phyloP scores from a whole-genome alignment of 1,284 basidiomycete genomes.

The Exobasidium cylindrosporum region DNA sequence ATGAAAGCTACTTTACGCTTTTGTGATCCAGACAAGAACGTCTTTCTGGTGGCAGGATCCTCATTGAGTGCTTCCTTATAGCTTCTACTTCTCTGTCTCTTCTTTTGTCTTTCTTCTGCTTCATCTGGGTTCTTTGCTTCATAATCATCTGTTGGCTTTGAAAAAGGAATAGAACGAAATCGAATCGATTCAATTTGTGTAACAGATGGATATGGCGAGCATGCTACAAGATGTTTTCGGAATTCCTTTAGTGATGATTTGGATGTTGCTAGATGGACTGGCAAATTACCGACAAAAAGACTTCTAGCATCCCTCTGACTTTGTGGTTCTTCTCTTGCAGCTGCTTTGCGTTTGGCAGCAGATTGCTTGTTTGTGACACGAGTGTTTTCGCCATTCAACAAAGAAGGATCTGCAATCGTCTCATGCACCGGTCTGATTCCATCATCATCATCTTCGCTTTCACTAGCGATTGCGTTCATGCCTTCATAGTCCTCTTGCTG shows the following conservation, averaged over 20 bases:
- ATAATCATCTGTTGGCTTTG: slow-evolving; percentile 48
- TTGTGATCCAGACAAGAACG: slow-evolving; percentile 73
- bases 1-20: slow-evolving; percentile 95
- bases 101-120: slow-evolving; percentile 51
- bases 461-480: slow-evolving; percentile 11
- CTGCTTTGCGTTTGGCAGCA: slow-evolving; percentile 34
- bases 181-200: slow-evolving; percentile 44
- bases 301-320: slow-evolving; percentile 69
- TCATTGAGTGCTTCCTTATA: slow-evolving; percentile 40
- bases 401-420: slow-evolving; percentile 18
- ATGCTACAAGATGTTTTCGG: slow-evolving; percentile 51
- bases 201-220: slow-evolving; percentile 39
- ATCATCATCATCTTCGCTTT: slow-evolving; percentile 32
- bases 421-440: slow-evolving; percentile 55
- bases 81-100: slow-evolving; percentile 59
- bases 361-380: slow-evolving; percentile 18
- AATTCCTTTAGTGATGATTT: slow-evolving; percentile 48
- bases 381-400: slow-evolving; percentile 11
- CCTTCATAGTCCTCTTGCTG: slow-evolving; percentile 12
- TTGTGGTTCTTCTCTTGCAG: slow-evolving; percentile 28
- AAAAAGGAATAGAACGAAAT: slow-evolving; percentile 54
- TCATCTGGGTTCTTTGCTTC: slow-evolving; percentile 47
- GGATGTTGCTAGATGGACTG: slow-evolving; percentile 55
- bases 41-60: slow-evolving; percentile 23
- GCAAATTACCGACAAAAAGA: slow-evolving; percentile 88